phyloP scores from a whole-genome alignment of 306 rosid species.

The Vigna radiata region DNA sequence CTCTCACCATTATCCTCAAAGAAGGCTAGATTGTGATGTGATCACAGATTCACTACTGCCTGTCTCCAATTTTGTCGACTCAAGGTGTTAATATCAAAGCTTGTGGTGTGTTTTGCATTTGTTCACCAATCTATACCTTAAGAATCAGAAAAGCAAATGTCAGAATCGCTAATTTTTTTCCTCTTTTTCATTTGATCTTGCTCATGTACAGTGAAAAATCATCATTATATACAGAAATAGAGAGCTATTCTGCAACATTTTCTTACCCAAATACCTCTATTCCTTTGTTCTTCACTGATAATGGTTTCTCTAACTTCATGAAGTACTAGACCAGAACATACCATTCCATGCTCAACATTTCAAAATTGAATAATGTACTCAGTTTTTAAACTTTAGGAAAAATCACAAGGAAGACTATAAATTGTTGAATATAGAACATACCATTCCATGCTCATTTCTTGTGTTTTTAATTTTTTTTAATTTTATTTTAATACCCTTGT shows the following conservation, averaged over 20 bases:
- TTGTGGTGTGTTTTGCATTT: slow-evolving; percentile 1
- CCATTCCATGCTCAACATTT: not conserved
- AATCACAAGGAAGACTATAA: not conserved
- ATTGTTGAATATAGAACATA: not conserved
- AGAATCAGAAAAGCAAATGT: slow-evolving; percentile 14
- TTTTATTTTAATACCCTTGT: not conserved
- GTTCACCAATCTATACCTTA: slow-evolving; percentile 32
- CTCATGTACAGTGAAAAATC: slow-evolving; percentile 38
- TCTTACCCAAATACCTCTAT: not conserved
- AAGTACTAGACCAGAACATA: not conserved
- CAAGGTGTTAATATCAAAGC: slow-evolving; percentile 37
- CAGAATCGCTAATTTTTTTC: slow-evolving; percentile 26
- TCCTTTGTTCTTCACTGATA: too few species aligned
- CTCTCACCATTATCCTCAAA: slow-evolving; percentile 50
- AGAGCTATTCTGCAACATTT: not conserved
- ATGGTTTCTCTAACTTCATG: too few species aligned
- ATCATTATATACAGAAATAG: not conserved
- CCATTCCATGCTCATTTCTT: not conserved
- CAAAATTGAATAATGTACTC: not conserved
- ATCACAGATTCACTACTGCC: slow-evolving; percentile 33
- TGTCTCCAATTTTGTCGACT: slow-evolving; percentile 41
- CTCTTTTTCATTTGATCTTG: slow-evolving; percentile 17
- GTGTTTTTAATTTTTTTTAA: too few species aligned
- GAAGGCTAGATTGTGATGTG: slow-evolving; percentile 61
- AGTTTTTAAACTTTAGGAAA: not conserved